Base-by-base conservation (phyloP, 768 basidiomycete genomes). In the Astraeus odoratus region DNA sequence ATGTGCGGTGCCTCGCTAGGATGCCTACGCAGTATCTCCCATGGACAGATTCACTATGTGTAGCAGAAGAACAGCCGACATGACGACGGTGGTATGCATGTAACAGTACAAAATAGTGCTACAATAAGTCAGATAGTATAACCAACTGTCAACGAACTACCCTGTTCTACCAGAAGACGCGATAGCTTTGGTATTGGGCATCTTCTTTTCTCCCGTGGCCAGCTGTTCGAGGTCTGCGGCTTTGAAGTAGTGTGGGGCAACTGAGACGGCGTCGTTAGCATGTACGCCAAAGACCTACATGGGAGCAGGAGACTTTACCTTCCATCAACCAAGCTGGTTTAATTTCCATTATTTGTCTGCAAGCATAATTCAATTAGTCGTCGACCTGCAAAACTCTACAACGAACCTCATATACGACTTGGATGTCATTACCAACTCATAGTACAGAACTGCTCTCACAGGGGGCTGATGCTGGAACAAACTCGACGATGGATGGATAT, bases 181-280 rank as follows among this genome's bases (percentile, higher is more conserved):
- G 31, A 72, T 65, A n/a, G 71, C 72, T 56, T 93, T 94, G 24
- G 70, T 71, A 57, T 90, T 91, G n/a, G 92, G 92, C 90, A 95
- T 90, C 68, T 94, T 96, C 67, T 86, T 91, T 48, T 90, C 87
- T 15, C 88, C 85, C 13, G 76, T 76, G 0, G 85, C 77, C 30
- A 90, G 62, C 57, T 89, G 83, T 54, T 91, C 87, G 37, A 89
- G 64, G 56, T 90, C 87, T 1, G 86, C 82, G 6, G 75, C 73
- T 60, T 90, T 95, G 78, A 95, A 98, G 61, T 92, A 97, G 61
- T 98, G 95, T 0, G 95, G 94, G 2, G 95, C 95, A 18, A 97
- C 92, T 92, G 56, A 1, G 44, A 22, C 39, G 31, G 15, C 22
- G 43, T 5, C 12, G 45, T 19, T 35, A 46, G 46, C 22, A 35